phyloP scores from a whole-genome alignment of 345 rosid species.

The Salix dunnii region DNA sequence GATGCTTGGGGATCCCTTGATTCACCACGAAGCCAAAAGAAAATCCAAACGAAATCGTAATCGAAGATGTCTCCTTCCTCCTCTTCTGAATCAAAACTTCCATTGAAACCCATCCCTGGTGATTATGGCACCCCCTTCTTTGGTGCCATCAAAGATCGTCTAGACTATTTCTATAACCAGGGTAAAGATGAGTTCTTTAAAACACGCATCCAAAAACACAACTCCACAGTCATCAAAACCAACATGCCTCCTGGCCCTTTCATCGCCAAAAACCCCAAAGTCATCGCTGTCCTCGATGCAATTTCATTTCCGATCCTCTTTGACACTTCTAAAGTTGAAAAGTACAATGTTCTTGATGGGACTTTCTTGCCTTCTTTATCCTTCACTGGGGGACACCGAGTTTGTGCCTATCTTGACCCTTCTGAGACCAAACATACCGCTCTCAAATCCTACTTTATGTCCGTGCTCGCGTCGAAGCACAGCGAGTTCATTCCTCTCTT shows the following conservation, averaged over 20 bases:
- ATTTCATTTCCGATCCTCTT: conserved; percentile 41
- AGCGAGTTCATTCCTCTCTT: conserved; percentile 31
- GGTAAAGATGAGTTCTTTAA: conserved; percentile 37
- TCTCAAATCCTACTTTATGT: conserved; percentile 29
- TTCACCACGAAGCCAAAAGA: too few relatives aligned
- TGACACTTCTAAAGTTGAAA: conserved; percentile 43
- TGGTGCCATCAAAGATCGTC: conserved; percentile 42
- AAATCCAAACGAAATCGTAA: background rate
- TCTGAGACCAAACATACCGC: conserved; percentile 35
- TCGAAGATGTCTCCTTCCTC: conserved; percentile 11
- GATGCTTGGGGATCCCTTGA: too few relatives aligned
- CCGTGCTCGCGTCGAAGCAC: conserved; percentile 15
- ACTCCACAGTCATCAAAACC: conserved; percentile 35
- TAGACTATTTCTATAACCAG: conserved; percentile 46
- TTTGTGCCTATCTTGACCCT: conserved; percentile 42
- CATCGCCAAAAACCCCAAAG: conserved; percentile 28
- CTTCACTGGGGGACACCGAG: conserved; percentile 42
- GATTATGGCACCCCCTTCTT: conserved; percentile 33
- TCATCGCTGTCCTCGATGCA: conserved; percentile 36
- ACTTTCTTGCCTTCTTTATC: conserved; percentile 41
- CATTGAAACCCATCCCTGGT: conserved; percentile 39
- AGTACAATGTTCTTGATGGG: conserved; percentile 32
- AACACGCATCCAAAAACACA: conserved; percentile 18
- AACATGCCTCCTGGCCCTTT: conserved; percentile 60
- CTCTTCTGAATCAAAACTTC: background rate